Evolutionary conservation across 176 grass and related monocot species (phyloP).

Genomic region (Aegilops longissima): DNA sequence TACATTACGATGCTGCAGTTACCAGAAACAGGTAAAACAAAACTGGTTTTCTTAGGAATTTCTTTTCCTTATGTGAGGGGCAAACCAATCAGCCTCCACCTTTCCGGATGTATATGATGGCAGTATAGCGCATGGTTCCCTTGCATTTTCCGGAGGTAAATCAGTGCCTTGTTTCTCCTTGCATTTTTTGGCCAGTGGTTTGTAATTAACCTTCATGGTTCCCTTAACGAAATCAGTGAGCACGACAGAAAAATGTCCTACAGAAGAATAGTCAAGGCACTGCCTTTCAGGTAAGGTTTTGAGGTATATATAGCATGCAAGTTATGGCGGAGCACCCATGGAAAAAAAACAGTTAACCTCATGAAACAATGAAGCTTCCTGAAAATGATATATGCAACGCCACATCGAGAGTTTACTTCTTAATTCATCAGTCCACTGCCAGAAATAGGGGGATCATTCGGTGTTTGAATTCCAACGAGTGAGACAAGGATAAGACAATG

Average conservation of each 20-base stretch:
- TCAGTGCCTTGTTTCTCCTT: too few species aligned
- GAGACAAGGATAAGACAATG: too few species aligned
- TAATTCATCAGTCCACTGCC: background rate
- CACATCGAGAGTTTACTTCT: background rate
- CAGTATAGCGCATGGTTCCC: too few species aligned
- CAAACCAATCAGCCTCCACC: too few species aligned
- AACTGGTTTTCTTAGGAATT: background rate
- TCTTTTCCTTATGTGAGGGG: background rate
- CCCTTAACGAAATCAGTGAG: background rate
- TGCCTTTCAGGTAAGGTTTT: background rate
- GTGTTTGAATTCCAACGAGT: background rate
- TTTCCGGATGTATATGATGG: too few species aligned
- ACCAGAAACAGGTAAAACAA: background rate
- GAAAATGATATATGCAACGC: background rate
- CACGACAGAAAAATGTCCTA: background rate
- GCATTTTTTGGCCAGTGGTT: background rate
- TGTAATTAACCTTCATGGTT: background rate
- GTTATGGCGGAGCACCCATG: background rate
- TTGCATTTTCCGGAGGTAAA: too few species aligned
- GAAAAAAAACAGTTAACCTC: background rate
- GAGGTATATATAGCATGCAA: background rate
- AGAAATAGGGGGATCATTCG: background rate
- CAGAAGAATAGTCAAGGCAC: background rate
- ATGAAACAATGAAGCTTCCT: background rate
- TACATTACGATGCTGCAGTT: background rate